Conservation (phyloP, 2,329 filamentous ascomycete species). For the Peltaster fructicola region DNA sequence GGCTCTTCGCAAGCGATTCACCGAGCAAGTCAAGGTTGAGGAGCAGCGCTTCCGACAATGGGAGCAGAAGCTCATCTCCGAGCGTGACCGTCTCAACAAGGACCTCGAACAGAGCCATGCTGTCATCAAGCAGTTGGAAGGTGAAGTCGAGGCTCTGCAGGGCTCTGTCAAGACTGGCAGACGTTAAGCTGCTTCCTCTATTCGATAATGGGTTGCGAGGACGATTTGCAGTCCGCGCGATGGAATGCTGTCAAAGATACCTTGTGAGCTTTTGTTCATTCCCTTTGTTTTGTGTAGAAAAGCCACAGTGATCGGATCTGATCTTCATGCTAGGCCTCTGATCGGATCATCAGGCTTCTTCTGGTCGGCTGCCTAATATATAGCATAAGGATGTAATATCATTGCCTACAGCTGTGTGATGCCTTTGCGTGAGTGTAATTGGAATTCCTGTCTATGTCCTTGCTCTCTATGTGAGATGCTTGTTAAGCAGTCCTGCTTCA, state of each 20-base stretch:
- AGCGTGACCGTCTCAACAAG: constrained; percentile 98
- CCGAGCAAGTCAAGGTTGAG: constrained; percentile 99
- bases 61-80: constrained; percentile 99
- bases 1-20: constrained; percentile 94
- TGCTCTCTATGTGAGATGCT: no score
- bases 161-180: constrained; percentile 21
- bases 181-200: constrained; percentile 8
- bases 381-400: constrained; percentile 1
- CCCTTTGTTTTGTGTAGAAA: no score
- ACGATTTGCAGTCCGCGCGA: background rate
- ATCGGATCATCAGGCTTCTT: no score
- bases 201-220: constrained; percentile 2
- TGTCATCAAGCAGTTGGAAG: constrained; percentile 72
- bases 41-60: constrained; percentile 98
- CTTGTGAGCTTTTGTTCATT: no score
- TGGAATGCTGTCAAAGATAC: no score
- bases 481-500: no score
- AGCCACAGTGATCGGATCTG: no score
- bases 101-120: constrained; percentile 96
- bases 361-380: no score
- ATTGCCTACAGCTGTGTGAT: no score
- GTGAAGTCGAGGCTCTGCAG: constrained; percentile 85
- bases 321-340: no score
- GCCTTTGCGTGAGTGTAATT: no score
- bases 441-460: no score